Evolutionary conservation across 2,329 filamentous ascomycete genomes (phyloP).

Genomic region (Capronia coronata): DNA sequence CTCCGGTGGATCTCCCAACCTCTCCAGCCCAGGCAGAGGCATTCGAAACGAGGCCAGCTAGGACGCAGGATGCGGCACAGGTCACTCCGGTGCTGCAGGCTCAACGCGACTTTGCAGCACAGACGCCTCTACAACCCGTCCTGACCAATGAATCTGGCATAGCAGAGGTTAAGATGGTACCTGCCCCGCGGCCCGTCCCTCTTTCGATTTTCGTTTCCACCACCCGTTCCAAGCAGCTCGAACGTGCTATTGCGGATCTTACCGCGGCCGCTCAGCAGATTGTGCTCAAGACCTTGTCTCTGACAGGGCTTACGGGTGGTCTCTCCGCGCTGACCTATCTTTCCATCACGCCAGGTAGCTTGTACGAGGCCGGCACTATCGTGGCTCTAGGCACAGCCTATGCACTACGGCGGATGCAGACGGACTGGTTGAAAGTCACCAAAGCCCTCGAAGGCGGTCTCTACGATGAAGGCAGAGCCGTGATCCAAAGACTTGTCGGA

Average conservation of each 20-base stretch:
- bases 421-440: constrained; percentile 51
- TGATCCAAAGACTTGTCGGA: constrained; percentile 50
- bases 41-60: not conserved
- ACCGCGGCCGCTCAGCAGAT: constrained; percentile 68
- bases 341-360: constrained; percentile 45
- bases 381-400: constrained; percentile 54
- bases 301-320: constrained; percentile 50
- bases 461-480: constrained; percentile 52
- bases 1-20: constrained; percentile 14
- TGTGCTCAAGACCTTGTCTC: constrained; percentile 67
- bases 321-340: constrained; percentile 52
- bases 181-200: constrained; percentile 34
- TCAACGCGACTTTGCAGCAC: constrained; percentile 15
- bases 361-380: constrained; percentile 56
- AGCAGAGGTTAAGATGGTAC: constrained; percentile 17
- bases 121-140: constrained; percentile 12
- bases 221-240: constrained; percentile 60
- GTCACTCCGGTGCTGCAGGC: constrained; percentile 17
- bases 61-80: not conserved
- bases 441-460: constrained; percentile 48
- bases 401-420: constrained; percentile 53
- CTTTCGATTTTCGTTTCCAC: constrained; percentile 72
- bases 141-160: constrained; percentile 27
- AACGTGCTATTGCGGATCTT: constrained; percentile 62
- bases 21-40: not conserved